A percentile compares a stretch with the other conserved stretches of the same genome.
Evolutionary conservation across 768 basidiomycete species (phyloP).

Genomic region (Amanita exitialis): DNA sequence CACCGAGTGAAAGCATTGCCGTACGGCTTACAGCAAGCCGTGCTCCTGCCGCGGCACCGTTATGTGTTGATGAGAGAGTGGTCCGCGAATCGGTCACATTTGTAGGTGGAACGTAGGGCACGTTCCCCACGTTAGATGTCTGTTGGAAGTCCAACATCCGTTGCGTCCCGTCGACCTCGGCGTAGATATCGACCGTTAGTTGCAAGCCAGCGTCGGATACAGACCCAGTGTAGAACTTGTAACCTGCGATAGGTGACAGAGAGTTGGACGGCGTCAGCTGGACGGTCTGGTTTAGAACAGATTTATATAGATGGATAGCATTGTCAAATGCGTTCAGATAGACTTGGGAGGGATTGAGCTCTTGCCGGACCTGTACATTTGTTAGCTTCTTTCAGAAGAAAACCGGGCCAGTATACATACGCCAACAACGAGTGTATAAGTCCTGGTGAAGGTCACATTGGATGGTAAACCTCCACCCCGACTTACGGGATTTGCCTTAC

Average conservation of each 20-base stretch:
- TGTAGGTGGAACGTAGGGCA: conserved; percentile 14
- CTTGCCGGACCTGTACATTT: conserved; percentile 16
- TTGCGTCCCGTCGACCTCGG: conserved; percentile 16
- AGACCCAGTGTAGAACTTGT: conserved; percentile 19
- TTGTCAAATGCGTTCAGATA: conserved; percentile 18
- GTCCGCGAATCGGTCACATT: conserved; percentile 2
- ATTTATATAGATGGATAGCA: conserved; percentile 14
- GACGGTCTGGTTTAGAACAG: conserved; percentile 17
- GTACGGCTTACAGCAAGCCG: neutral
- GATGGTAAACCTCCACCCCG: neutral
- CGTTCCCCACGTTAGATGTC: conserved; percentile 18
- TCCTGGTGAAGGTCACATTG: conserved; percentile 2
- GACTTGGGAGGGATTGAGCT: conserved; percentile 17
- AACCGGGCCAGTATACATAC: conserved; percentile 10
- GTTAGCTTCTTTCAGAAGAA: neutral
- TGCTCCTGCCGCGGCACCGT: neutral
- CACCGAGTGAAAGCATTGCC: neutral
- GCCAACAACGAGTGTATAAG: conserved; percentile 17
- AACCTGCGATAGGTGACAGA: conserved; percentile 16
- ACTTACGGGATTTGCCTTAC: neutral
- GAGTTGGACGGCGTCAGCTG: conserved; percentile 16
- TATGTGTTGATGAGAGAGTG: neutral
- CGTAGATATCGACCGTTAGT: conserved; percentile 20
- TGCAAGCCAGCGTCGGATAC: conserved; percentile 19
- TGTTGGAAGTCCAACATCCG: conserved; percentile 20